Percentiles rank a stretch among this genome's conserved stretches.
Evolutionary conservation across 1,284 basidiomycete genomes (phyloP).

Genomic region (Ustilago bromivora): DNA sequence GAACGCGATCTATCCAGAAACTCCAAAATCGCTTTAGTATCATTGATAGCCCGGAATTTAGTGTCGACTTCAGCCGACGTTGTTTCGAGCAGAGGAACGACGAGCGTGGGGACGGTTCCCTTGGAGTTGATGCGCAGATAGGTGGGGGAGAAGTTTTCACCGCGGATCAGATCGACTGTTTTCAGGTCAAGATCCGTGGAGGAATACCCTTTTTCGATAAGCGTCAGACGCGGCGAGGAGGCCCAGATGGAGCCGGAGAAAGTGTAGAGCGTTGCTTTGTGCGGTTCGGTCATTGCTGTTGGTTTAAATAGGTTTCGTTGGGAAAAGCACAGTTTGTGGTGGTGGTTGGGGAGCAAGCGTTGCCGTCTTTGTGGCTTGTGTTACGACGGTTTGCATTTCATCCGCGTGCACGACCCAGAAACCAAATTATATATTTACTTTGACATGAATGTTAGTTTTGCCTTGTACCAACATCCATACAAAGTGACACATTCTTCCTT

Average conservation of each 20-base stretch:
- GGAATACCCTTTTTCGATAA: constrained; percentile 58
- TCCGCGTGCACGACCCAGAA: background rate
- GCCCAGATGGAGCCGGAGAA: constrained; percentile 59
- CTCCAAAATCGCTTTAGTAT: constrained; percentile 82
- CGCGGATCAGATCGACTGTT: constrained; percentile 57
- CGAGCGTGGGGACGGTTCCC: constrained; percentile 86
- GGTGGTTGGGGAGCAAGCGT: background rate
- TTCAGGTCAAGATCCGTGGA: constrained; percentile 60
- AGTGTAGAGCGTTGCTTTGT: constrained; percentile 59
- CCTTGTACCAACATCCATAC: too few species aligned
- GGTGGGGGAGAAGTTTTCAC: constrained; percentile 76
- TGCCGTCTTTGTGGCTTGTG: background rate
- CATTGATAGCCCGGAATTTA: constrained; percentile 82
- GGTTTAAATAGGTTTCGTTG: too few species aligned
- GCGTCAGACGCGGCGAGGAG: constrained; percentile 44
- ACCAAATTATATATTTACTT: background rate
- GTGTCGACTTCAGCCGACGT: constrained; percentile 79
- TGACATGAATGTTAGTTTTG: too few species aligned
- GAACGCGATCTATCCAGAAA: constrained; percentile 73
- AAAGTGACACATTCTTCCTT: too few species aligned
- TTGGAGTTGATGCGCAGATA: constrained; percentile 82
- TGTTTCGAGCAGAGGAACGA: constrained; percentile 82
- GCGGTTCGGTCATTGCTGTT: constrained; percentile 26
- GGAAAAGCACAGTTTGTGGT: background rate
- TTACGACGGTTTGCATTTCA: background rate